A percentile compares a stretch with the other conserved stretches of the same genome.
Evolutionary conservation across 2,329 filamentous ascomycete species (phyloP).

Genomic region (Trichoderma aggressivum): DNA sequence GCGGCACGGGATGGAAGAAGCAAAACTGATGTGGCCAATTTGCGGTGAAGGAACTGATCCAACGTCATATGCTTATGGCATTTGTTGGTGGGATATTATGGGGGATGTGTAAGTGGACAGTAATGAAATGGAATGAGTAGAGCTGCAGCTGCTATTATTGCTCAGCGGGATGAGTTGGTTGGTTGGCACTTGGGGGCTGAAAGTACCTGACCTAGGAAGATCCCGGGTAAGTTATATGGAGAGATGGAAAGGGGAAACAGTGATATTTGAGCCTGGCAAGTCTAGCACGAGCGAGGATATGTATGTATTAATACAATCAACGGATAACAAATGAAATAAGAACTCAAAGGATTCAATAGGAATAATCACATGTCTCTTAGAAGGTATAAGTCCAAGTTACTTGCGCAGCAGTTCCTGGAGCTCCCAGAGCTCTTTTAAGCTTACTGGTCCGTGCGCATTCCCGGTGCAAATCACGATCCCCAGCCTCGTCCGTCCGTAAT

Average conservation of each 20-base stretch:
- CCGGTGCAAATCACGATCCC: neutral
- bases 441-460: slow-evolving; percentile 10
- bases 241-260: neutral
- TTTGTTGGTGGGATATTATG: neutral
- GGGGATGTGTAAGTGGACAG: neutral
- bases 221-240: neutral
- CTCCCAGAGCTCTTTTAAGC: neutral
- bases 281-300: neutral
- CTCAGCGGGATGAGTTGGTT: neutral
- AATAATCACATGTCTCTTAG: neutral
- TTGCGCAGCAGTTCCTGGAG: neutral
- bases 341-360: neutral
- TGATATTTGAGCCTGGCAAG: neutral
- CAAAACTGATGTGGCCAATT: neutral
- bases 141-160: neutral
- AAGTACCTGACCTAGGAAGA: neutral
- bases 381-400: neutral
- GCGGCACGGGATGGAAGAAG: neutral
- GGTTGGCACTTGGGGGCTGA: neutral
- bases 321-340: neutral
- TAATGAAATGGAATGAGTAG: neutral
- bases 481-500: slow-evolving; percentile 7
- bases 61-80: neutral
- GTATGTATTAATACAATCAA: neutral
- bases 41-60: neutral